Evolutionary conservation across 2,329 filamentous ascomycete species (phyloP), one percentile per base, ranked within the genome.

Genomic region (Phyllosticta capitalensis): DNA sequence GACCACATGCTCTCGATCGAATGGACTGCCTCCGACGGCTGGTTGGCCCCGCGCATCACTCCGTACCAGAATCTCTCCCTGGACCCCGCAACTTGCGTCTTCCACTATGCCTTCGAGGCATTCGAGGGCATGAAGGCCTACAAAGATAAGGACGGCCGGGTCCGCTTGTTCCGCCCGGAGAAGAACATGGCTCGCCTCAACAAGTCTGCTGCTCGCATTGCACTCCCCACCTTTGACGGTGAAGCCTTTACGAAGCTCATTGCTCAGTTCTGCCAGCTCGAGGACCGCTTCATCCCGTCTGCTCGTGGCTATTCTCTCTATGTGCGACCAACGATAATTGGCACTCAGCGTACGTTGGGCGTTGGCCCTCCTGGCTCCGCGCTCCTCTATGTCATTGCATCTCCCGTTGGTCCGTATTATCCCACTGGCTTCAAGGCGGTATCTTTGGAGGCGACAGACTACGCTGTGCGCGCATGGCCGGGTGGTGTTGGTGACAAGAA

Each of bases 91-190:
- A 94, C 90, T 33, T 97, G 92, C 77, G 94, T 97, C 63, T 92
- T 99, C 78, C 94, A 99, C 82, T 99, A 99, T 76, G 94, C 90
- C 54, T 97, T 97, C 71, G 90, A 95, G 75, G 94, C 89, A 74
- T 99, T 99, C 76, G 94, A 99, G 79, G 94, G 94, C 67, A 96
- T 97, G 91, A 99, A 99, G 80, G 94, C 94, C 62, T 99, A 99
- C 82, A 95, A 92, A 76, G 90, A 95, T 77, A 84, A 82, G 68
- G 72, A 83, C 51, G 90, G 90, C 67, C 78, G 85, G 61, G 83
- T 96, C 66, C 86, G 92, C 59, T 80, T 99, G 58, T 99, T 99
- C 82, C 85, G 94, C 33, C 94, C 94, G 1, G 88, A 95, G 73
- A 94, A 85, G 82, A 99, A 99, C 80, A 97, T 97, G 92, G 86